Percentiles rank a stretch among this genome's conserved stretches.
Conservation (phyloP, 1,139 yeast genomes). For the Arxiozyma slooffiae region DNA sequence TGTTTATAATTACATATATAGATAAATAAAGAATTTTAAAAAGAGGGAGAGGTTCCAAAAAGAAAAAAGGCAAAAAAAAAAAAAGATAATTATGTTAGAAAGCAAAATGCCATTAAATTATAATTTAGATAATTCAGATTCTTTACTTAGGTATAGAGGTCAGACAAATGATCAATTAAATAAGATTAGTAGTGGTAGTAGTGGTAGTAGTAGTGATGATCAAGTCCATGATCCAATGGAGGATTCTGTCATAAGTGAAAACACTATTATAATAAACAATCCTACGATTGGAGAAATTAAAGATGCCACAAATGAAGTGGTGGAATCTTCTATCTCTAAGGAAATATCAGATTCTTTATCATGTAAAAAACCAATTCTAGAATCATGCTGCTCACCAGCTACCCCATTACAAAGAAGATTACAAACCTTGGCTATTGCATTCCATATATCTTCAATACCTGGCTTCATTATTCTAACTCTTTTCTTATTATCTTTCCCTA, state of each 20-base stretch:
- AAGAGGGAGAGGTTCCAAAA: too few species aligned
- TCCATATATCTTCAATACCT: constrained; percentile 73
- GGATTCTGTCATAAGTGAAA: not conserved
- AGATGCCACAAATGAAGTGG: not conserved
- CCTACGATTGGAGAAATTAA: not conserved
- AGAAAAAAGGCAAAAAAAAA: not conserved
- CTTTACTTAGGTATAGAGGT: not conserved
- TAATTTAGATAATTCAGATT: not conserved
- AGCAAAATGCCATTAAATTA: not conserved
- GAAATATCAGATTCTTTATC: not conserved
- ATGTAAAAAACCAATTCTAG: constrained; percentile 5
- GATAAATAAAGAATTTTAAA: too few species aligned
- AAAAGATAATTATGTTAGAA: not conserved
- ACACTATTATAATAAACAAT: not conserved
- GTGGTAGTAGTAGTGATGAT: not conserved
- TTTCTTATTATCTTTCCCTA: constrained; percentile 53
- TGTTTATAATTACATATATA: too few species aligned
- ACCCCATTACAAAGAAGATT: constrained; percentile 51
- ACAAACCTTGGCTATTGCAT: constrained; percentile 61
- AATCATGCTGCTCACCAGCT: constrained; percentile 22
- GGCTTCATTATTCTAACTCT: constrained; percentile 45
- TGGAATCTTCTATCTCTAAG: not conserved
- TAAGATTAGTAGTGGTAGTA: too few species aligned
- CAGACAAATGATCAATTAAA: not conserved
- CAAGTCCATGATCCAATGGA: not conserved